phyloP scores from a whole-genome alignment of 345 rosid genomes.

The Salix suchowensis region DNA sequence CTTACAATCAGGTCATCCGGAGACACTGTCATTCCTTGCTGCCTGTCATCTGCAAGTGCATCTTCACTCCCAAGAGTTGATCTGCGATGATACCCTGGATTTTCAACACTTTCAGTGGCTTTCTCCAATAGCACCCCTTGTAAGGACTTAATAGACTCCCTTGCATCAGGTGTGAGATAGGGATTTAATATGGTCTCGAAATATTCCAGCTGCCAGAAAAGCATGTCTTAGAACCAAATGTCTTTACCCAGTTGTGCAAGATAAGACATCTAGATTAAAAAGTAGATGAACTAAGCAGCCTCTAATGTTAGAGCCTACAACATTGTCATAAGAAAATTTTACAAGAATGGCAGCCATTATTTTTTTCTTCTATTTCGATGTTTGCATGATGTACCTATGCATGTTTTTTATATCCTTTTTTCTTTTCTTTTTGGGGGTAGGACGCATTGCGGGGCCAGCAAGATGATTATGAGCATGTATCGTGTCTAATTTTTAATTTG shows the following conservation, averaged over 20 bases:
- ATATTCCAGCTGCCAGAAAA: conserved; percentile 82
- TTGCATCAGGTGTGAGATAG: conserved; percentile 75
- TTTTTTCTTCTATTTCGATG: background rate
- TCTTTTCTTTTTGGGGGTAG: background rate
- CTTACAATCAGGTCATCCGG: conserved; percentile 94
- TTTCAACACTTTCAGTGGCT: conserved; percentile 70
- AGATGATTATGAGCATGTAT: background rate
- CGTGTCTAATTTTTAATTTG: background rate
- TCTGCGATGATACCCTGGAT: conserved; percentile 65
- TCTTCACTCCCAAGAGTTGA: conserved; percentile 97
- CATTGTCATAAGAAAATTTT: background rate
- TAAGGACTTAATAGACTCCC: conserved; percentile 67
- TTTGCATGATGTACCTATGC: background rate
- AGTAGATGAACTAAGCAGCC: background rate
- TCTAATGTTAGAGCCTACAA: background rate
- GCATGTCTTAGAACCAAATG: background rate
- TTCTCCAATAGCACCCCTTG: conserved; percentile 85
- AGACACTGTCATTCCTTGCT: conserved; percentile 62
- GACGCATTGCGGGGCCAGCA: background rate
- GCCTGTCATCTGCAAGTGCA: conserved; percentile 73
- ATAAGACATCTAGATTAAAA: background rate
- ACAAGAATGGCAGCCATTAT: background rate
- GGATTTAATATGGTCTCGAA: conserved; percentile 78
- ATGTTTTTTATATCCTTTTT: too few species aligned
- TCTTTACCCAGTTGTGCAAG: background rate